Conservation (phyloP, 306 rosid genomes). For the Fagus crenata region DNA sequence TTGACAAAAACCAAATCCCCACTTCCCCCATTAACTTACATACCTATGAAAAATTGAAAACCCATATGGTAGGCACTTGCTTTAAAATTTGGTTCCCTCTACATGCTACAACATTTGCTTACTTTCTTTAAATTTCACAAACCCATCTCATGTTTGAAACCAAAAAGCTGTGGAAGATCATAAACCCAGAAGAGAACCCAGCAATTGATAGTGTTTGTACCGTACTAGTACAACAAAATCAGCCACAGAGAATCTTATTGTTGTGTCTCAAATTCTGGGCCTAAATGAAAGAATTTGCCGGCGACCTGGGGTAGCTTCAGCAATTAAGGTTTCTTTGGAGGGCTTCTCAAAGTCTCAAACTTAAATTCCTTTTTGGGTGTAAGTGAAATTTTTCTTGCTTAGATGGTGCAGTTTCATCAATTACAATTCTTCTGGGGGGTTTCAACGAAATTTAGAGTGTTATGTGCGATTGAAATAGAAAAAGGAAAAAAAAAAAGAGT, state of each 20-base stretch:
- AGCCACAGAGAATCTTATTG: not conserved
- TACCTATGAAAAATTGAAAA: too few relatives aligned
- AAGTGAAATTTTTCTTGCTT: not conserved
- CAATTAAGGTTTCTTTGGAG: not conserved
- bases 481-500: constrained; percentile 16
- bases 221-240: not conserved
- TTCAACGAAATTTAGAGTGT: not conserved
- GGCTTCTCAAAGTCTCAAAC: not conserved
- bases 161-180: too few relatives aligned
- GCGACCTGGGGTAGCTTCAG: not conserved
- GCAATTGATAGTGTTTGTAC: too few relatives aligned
- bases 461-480: too few relatives aligned
- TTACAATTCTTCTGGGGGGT: not conserved
- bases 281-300: not conserved
- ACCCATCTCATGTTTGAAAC: too few relatives aligned
- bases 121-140: too few relatives aligned
- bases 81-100: too few relatives aligned
- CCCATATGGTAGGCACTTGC: too few relatives aligned
- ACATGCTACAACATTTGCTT: too few relatives aligned
- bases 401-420: not conserved
- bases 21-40: too few relatives aligned
- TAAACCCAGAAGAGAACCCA: too few relatives aligned
- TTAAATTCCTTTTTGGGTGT: not conserved
- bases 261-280: not conserved
- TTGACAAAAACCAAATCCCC: too few relatives aligned